phyloP scores from a whole-genome alignment of 2,329 filamentous ascomycete genomes.

The Stromatinia cepivora region DNA sequence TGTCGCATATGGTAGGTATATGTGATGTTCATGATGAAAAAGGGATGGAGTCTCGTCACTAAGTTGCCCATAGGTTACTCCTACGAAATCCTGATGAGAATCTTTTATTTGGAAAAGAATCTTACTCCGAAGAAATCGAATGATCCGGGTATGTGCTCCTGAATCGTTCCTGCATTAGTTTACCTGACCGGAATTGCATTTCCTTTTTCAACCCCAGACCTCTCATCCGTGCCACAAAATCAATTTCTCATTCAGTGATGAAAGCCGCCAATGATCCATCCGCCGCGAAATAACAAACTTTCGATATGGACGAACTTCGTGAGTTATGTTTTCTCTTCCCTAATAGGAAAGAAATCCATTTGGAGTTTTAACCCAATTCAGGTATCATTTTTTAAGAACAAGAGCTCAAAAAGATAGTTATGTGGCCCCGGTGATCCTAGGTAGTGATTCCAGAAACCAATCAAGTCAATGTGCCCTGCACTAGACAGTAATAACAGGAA shows the following conservation, averaged over 20 bases:
- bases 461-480: neutral
- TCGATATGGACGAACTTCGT: neutral
- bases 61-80: neutral
- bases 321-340: neutral
- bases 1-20: neutral
- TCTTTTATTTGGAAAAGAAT: neutral
- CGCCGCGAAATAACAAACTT: neutral
- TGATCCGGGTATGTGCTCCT: slow-evolving; percentile 9
- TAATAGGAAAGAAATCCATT: neutral
- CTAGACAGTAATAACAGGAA: neutral
- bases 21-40: slow-evolving; percentile 6
- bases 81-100: neutral
- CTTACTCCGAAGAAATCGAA: slow-evolving; percentile 4
- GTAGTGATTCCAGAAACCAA: neutral
- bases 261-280: slow-evolving; percentile 23
- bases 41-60: neutral
- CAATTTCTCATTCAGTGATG: slow-evolving; percentile 2
- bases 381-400: slow-evolving; percentile 7
- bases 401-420: slow-evolving; percentile 4
- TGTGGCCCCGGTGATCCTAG: neutral
- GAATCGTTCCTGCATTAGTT: neutral
- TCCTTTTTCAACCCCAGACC: slow-evolving; percentile 4
- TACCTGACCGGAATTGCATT: neutral
- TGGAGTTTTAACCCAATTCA: slow-evolving; percentile 15
- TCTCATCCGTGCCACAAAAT: neutral